A percentile compares a stretch with the other conserved stretches of the same genome.
These are phyloP conservation scores for Pichia sp. DNA, from an alignment of 1,139 yeast species.

Conservation along the genomic window DNA sequence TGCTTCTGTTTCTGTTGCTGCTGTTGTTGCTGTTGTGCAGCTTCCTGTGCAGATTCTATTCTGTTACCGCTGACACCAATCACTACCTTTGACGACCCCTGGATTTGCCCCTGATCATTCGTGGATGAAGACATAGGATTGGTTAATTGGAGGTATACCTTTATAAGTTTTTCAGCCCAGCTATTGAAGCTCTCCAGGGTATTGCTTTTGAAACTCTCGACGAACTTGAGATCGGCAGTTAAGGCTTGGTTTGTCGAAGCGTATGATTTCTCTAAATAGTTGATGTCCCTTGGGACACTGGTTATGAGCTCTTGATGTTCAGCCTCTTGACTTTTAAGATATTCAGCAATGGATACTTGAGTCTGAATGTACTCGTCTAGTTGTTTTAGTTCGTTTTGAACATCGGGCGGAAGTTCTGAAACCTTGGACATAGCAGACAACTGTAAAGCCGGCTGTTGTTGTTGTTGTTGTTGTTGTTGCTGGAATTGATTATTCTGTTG, in stretches of 20 bases:
- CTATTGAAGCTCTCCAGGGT: slow-evolving; percentile 28
- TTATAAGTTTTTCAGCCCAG: slow-evolving; percentile 30
- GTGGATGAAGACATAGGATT: slow-evolving; percentile 24
- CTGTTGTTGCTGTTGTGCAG: slow-evolving; percentile 13
- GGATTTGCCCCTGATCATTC: slow-evolving; percentile 18
- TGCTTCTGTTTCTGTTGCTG: slow-evolving; percentile 14
- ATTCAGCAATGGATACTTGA: slow-evolving; percentile 79
- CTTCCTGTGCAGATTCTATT: slow-evolving; percentile 12
- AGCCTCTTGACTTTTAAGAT: slow-evolving; percentile 54
- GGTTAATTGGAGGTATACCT: slow-evolving; percentile 28
- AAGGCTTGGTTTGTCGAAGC: slow-evolving; percentile 65
- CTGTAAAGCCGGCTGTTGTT: slow-evolving; percentile 34
- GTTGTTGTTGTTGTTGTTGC: slow-evolving; percentile 20
- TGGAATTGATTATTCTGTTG: slow-evolving; percentile 26
- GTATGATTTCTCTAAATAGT: slow-evolving; percentile 57
- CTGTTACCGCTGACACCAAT: slow-evolving; percentile 27
- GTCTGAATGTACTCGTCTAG: slow-evolving; percentile 77
- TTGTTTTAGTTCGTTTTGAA: slow-evolving; percentile 73
- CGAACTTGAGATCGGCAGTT: slow-evolving; percentile 54
- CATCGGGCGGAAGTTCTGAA: slow-evolving; percentile 70
- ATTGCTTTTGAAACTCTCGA: slow-evolving; percentile 33
- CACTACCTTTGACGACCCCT: slow-evolving; percentile 19
- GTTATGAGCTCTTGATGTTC: slow-evolving; percentile 65
- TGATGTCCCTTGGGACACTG: slow-evolving; percentile 81
- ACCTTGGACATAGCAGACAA: slow-evolving; percentile 84